Evolutionary conservation across 768 basidiomycete species (phyloP), one percentile per base, ranked within the genome.

Genomic region (Trametes gibbosa): DNA sequence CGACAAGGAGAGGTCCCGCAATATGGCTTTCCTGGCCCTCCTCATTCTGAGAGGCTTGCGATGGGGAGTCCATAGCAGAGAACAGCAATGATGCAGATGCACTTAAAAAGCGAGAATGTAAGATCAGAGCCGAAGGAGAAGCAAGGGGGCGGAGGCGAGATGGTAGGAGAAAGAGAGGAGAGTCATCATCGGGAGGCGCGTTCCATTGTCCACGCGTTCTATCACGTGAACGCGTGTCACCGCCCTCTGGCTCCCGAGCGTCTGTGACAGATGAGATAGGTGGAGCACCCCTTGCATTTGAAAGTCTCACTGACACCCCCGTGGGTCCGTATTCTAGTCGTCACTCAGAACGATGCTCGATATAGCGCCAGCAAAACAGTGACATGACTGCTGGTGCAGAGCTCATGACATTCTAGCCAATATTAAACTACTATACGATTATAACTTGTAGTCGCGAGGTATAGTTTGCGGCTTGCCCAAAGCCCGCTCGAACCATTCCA

Each of bases 1-100:
- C 77, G 56, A 97, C 86, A 48, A 95, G 86, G 59, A 96, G 78
- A 56, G 95, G 95, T 3, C 92, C 95, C 17, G 86, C 82, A 56
- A 86, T 78, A 54, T 83, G 77, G 56, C 77, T 76, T 1, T 82
- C 80, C 19, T 73, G 76, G 39, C 83, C 84, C 48, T 76, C 77
- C 77, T 71, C 72, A 10, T 69, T 71, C 65, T 85, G 82, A 21
- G 80, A 77, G 40, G 62, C 71, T 72, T 82, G 79, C 1, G 79
- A 78, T 55, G 74, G 72, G 71, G 88, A 81, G 5, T 88, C 85
- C 84, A 86, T 87, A 24, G 21, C 21, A 3, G 51, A 32, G 16
- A 42, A 16, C 2, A 3, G 21, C 7, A 3, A 39, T 1, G 27
- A 3, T 50, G 19, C 23, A 21, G 9, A 13, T 3, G 13, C 17